Conservation (phyloP, 805 yeast species). For the Citeromyces nyonsensis region DNA sequence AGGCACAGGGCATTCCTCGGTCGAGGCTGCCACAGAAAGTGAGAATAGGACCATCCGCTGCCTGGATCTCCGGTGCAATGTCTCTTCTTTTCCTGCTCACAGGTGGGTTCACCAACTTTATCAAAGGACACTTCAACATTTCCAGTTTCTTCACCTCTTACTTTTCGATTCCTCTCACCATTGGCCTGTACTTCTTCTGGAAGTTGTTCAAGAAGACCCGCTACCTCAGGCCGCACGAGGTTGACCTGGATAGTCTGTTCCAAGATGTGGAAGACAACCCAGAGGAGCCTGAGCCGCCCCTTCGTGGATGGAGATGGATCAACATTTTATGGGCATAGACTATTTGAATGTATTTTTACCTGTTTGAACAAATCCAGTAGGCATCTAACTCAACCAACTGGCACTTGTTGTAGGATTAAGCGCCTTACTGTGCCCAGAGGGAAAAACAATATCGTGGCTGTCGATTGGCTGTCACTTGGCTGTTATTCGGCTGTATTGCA, state of each 20-base stretch:
- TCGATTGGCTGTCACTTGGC: too few relatives aligned
- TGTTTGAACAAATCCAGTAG: too few relatives aligned
- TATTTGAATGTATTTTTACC: too few relatives aligned
- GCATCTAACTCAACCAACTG: too few relatives aligned
- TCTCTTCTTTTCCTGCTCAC: constrained; percentile 33
- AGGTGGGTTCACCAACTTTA: constrained; percentile 61
- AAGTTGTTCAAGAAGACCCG: constrained; percentile 13
- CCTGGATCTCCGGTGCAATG: not conserved
- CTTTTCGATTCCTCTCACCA: constrained; percentile 43
- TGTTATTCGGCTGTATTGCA: too few relatives aligned
- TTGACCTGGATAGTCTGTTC: constrained; percentile 19
- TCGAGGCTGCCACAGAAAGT: constrained; percentile 12
- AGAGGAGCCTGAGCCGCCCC: constrained; percentile 7
- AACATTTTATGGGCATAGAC: constrained; percentile 3
- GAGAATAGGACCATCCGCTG: not conserved
- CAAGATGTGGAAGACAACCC: constrained; percentile 14
- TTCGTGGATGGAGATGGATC: constrained; percentile 4
- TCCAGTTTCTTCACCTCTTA: constrained; percentile 60
- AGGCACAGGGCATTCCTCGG: constrained; percentile 18
- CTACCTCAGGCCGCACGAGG: constrained; percentile 17
- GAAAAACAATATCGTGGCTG: too few relatives aligned
- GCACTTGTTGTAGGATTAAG: too few relatives aligned
- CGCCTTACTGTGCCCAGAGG: too few relatives aligned
- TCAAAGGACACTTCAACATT: constrained; percentile 24
- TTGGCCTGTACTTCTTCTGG: constrained; percentile 24